Conservation (phyloP, 208 protist genomes). For the Acanthamoeba triangularis region DNA sequence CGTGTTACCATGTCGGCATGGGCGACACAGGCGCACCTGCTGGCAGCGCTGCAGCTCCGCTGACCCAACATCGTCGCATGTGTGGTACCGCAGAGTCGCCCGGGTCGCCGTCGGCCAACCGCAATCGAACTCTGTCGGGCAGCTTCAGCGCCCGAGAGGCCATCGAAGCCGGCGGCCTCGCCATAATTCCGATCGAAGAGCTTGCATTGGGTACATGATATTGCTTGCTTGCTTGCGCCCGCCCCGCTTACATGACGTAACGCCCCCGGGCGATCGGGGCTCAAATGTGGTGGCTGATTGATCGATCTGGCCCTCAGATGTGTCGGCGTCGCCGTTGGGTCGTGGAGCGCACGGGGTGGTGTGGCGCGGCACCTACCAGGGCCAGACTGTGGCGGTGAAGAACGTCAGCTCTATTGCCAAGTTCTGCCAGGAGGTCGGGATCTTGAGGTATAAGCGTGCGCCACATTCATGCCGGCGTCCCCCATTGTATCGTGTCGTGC, state of each 20-base stretch:
- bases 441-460: neutral
- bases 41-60: neutral
- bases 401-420: slow-evolving; percentile 39
- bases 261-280: neutral
- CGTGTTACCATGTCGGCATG: neutral
- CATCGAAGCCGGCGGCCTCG: neutral
- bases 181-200: slow-evolving; percentile 29
- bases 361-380: slow-evolving; percentile 19
- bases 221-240: neutral
- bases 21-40: neutral
- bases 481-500: neutral
- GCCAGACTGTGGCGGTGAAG: slow-evolving; percentile 28
- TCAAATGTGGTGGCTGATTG: neutral
- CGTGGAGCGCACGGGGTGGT: neutral
- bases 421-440: slow-evolving; percentile 61
- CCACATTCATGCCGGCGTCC: too few relatives aligned
- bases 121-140: slow-evolving; percentile 1
- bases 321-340: neutral
- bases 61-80: neutral
- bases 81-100: neutral
- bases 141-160: neutral
- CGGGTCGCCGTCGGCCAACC: neutral
- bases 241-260: too few relatives aligned
- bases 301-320: neutral
- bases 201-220: neutral